Base-by-base conservation (phyloP, 768 basidiomycete species). In the Psilocybe azurescens region DNA sequence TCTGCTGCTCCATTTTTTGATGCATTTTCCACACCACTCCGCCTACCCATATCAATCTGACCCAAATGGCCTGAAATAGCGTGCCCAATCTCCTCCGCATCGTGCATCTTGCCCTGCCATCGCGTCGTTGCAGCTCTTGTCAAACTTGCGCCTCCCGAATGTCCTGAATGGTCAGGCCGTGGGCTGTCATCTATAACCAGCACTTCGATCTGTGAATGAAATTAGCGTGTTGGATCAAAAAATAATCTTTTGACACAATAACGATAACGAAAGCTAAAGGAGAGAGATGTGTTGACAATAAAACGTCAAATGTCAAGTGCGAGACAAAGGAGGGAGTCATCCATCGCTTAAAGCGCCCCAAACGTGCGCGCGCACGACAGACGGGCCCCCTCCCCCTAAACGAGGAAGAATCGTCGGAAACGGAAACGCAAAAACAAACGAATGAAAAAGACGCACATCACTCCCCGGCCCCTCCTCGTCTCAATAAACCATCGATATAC, bases 181-280 rank as follows among this genome's bases (percentile, higher is more conserved):
- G 67, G 65, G 14, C 74, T 70, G 11, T 81, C 82, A 16, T 79
- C 78, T 50, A 87, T 74, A 20, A 90, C 83, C 52, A 87, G 83
- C n/a, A 91, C 88, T 44, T 88, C 84, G 55, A 89, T 85, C 87
- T 89, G 62, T 49, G 41, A 53, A n/a, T n/a, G n/a, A n/a, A n/a
- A n/a, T n/a, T n/a, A n/a, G n/a, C n/a, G n/a, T n/a, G n/a, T n/a
- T 16, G 20, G 2, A 2, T 4, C 29, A 62, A 29, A 41, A 46
- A 50, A n/a, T 14, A 65, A 24, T 14, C 29, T 9, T 30, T 36
- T 2, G n/a, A n/a, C n/a, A n/a, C n/a, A n/a, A n/a, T n/a, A n/a
- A n/a, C n/a, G n/a, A n/a, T n/a, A n/a, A n/a, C n/a, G n/a, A n/a
- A n/a, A 50, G 24, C 14, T 47, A 53, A 51, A 29, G 1, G n/a